Percentiles rank a stretch among this genome's conserved stretches.
Evolutionary conservation across 2,329 filamentous ascomycete genomes (phyloP).

Genomic region (Fusarium palustre): DNA sequence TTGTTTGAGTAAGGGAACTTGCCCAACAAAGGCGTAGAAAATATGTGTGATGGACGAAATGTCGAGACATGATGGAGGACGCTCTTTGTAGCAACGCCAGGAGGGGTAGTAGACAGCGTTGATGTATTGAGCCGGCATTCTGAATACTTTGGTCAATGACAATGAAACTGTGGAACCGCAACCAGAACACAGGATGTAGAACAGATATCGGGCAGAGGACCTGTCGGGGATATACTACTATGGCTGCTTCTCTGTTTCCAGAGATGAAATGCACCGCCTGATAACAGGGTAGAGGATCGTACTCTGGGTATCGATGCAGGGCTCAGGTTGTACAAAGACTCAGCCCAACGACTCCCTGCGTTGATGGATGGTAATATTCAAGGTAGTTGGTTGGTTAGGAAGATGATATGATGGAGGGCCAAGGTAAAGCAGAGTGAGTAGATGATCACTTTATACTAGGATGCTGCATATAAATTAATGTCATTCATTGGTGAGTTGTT

Average conservation of each 20-base stretch:
- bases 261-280: no score
- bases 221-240: no score
- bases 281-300: background rate
- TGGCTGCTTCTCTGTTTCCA: no score
- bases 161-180: background rate
- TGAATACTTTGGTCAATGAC: background rate
- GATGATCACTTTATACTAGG: background rate
- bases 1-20: constrained; percentile 3
- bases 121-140: constrained; percentile 40
- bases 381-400: constrained; percentile 2
- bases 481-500: background rate
- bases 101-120: constrained; percentile 72
- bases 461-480: background rate
- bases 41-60: constrained; percentile 70
- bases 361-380: background rate
- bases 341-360: constrained; percentile 8
- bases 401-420: background rate
- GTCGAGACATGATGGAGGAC: constrained; percentile 69
- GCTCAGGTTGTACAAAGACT: constrained; percentile 11
- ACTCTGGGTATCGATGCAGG: constrained; percentile 16
- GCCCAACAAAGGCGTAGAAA: constrained; percentile 73
- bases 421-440: background rate
- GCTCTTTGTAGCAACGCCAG: constrained; percentile 71
- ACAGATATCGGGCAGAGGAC: background rate
- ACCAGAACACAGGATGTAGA: background rate